phyloP scores from a whole-genome alignment of 306 rosid species.

The Abrus pulchellus region DNA sequence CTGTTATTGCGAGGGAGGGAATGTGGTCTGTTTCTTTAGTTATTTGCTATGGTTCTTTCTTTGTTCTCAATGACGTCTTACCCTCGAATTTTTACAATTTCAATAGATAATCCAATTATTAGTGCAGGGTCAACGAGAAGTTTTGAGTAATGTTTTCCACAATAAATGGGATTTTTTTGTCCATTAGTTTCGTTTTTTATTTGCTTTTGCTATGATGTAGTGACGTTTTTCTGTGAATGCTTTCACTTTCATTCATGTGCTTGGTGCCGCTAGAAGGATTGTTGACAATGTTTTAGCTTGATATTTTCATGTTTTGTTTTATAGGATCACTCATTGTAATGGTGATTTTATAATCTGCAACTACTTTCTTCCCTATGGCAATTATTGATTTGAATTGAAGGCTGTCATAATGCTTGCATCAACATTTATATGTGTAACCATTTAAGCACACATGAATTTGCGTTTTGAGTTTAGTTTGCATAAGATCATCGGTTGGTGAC shows the following conservation, averaged over 20 bases:
- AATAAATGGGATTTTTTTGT: constrained; percentile 17
- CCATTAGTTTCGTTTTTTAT: constrained; percentile 28
- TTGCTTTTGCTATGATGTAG: constrained; percentile 22
- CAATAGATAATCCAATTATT: constrained; percentile 17
- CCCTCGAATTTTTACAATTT: constrained; percentile 3
- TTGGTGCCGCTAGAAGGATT: constrained; percentile 27
- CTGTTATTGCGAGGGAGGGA: background rate
- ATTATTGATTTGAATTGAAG: constrained; percentile 35
- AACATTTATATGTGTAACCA: constrained; percentile 11
- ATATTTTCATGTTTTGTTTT: constrained; percentile 24
- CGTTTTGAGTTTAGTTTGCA: constrained; percentile 32
- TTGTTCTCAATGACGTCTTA: background rate
- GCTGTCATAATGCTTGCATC: constrained; percentile 13
- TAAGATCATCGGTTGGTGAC: constrained; percentile 12
- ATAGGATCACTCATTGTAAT: background rate
- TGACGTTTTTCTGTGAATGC: constrained; percentile 27
- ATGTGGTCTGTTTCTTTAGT: background rate
- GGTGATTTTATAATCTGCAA: background rate
- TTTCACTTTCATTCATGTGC: constrained; percentile 21
- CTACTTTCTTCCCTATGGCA: constrained; percentile 7
- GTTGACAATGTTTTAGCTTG: constrained; percentile 19
- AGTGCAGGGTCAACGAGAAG: constrained; percentile 11
- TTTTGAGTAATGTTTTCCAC: background rate
- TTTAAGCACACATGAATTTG: constrained; percentile 21
- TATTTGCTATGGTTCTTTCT: background rate